Evolutionary conservation across 306 rosid genomes (phyloP), one percentile per base, ranked within the genome.

Genomic region (Vigna unguiculata): DNA sequence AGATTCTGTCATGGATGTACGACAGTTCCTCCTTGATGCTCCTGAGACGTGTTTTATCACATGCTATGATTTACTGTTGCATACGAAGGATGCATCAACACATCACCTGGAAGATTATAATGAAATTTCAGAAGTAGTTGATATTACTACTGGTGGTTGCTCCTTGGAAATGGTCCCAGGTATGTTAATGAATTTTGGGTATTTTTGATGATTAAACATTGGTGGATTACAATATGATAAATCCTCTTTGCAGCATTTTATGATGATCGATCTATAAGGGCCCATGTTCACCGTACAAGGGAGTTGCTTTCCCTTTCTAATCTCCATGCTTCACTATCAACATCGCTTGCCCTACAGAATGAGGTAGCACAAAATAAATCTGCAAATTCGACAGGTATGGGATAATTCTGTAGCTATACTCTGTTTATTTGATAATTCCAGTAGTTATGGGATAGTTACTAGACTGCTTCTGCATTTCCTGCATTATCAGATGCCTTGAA

Each of bases 121-220:
- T 82, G 97, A 96, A 85, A 91, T 96, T 80, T 92, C 97, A 10
- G 99, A 92, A 83, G 98, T 96, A 79, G 96, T 97, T 91, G 99
- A 96, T 80, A 93, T 96, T 78, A 96, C 99, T 17, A 47, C 83
- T 80, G 99, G 99, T 36, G 98, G 97, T 49, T 96, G 98, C 85
- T 87, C 96, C 68, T 89, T 96, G 88, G 99, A 96, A 89, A 96
- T 96, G 96, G 97, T 92, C 71, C 98, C 97, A 59, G 98, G 99
- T 96, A 91, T 66, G 60, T 71, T 71, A 47, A 36, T 0, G 54
- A 78, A 54, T 81, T 70, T 46, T 20, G 25, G 48, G 68, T 22
- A 62, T 14, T 34, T 48, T 47, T 45, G 30, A 55, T 81, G 34
- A 54, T 63, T 77, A 38, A 57, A 75, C 67, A 47, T 55, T 78